Evolutionary conservation across 306 rosid species (phyloP).

Genomic region (Fragaria iinumae): DNA sequence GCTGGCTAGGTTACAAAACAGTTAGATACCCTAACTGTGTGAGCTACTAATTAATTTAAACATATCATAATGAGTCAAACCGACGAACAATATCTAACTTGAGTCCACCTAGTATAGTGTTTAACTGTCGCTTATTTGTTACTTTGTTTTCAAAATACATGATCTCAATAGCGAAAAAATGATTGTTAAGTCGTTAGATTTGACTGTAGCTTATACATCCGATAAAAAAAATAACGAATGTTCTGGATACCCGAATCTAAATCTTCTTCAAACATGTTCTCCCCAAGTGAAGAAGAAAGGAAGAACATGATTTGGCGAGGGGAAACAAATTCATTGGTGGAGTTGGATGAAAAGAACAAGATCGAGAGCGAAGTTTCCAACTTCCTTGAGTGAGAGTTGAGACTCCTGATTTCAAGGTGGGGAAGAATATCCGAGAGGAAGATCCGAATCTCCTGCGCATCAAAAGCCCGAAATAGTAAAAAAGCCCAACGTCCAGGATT

Average conservation of each 20-base stretch:
- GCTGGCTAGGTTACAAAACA: not conserved
- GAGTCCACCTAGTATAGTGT: not conserved
- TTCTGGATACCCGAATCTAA: not conserved
- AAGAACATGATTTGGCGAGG: not conserved
- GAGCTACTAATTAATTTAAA: not conserved
- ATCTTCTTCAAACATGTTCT: not conserved
- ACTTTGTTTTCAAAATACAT: not conserved
- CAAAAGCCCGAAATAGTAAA: not conserved
- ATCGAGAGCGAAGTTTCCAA: not conserved
- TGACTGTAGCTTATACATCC: accelerated
- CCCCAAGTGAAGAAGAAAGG: not conserved
- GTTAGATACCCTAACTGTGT: not conserved
- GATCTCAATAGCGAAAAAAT: accelerated
- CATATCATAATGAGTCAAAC: not conserved
- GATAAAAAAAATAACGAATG: not conserved
- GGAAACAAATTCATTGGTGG: not conserved
- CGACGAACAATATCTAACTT: not conserved
- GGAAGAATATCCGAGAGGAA: constrained; percentile 13
- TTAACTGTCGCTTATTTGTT: not conserved
- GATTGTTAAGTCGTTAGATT: not conserved
- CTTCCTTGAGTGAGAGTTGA: not conserved
- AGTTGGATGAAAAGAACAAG: not conserved
- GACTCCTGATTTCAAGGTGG: not conserved
- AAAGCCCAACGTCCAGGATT: not conserved
- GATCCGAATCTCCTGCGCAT: constrained; percentile 22